Conservation (phyloP, 306 rosid species). For the Elaeagnus macrophylla region DNA sequence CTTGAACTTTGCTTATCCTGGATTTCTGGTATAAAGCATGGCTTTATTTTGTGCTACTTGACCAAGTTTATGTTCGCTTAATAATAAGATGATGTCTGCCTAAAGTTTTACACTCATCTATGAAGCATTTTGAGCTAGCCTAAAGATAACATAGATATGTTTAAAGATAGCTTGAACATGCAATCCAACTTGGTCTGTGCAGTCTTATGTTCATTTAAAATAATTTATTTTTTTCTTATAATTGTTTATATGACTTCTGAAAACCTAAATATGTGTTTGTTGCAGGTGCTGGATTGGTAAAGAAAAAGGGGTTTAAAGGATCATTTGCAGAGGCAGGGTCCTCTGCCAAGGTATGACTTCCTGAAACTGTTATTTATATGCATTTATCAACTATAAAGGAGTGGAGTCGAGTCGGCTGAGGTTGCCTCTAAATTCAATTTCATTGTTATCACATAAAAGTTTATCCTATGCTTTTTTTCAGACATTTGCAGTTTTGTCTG, state of each 20-base stretch:
- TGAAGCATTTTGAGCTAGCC: too few relatives aligned
- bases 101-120: too few relatives aligned
- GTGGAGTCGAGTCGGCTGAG: not conserved
- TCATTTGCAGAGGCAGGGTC: constrained; percentile 86
- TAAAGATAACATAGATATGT: too few relatives aligned
- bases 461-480: constrained; percentile 7
- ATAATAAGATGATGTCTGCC: too few relatives aligned
- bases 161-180: not conserved
- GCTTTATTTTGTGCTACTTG: too few relatives aligned
- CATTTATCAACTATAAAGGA: not conserved
- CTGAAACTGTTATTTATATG: not conserved
- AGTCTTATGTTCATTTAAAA: too few relatives aligned
- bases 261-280: constrained; percentile 9
- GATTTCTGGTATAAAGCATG: too few relatives aligned
- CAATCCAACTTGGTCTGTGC: not conserved
- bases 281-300: constrained; percentile 77
- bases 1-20: too few relatives aligned
- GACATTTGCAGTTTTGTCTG: constrained; percentile 98
- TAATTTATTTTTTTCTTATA: not conserved
- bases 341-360: constrained; percentile 57
- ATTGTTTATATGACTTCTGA: not conserved
- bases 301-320: constrained; percentile 89
- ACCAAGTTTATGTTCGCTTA: too few relatives aligned
- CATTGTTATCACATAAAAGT: too few relatives aligned
- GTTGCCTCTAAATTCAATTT: too few relatives aligned